Conservation (phyloP, 2,329 filamentous ascomycete genomes). For the Venturia oleaginea region DNA sequence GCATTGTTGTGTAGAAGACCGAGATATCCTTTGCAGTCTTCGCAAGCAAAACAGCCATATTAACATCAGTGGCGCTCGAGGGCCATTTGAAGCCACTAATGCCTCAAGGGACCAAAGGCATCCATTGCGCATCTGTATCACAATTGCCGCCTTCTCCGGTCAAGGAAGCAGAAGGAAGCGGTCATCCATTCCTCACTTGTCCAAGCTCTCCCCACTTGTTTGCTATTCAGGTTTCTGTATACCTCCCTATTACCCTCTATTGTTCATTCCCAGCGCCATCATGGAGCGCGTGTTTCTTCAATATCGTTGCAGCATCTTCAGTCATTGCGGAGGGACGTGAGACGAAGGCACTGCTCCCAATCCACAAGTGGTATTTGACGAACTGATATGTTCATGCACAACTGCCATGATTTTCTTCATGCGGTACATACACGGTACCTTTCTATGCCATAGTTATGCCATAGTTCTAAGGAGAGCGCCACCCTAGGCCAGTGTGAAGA, state of each 20-base stretch:
- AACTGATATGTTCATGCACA: conserved; percentile 51
- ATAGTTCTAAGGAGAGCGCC: conserved; percentile 52
- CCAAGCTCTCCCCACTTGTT: too few relatives aligned
- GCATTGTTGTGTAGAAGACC: conserved; percentile 57
- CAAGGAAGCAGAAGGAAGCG: conserved; percentile 18
- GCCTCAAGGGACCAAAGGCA: conserved; percentile 47
- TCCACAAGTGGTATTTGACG: conserved; percentile 49
- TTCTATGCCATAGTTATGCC: conserved; percentile 49
- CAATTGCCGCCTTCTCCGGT: conserved; percentile 19
- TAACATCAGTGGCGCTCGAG: conserved; percentile 55
- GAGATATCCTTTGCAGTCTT: conserved; percentile 47
- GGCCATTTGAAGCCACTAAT: conserved; percentile 67
- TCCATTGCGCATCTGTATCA: conserved; percentile 22
- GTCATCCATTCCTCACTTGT: too few relatives aligned
- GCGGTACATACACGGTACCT: conserved; percentile 52
- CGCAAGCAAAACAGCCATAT: conserved; percentile 57
- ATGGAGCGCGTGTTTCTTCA: too few relatives aligned
- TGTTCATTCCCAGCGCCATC: too few relatives aligned
- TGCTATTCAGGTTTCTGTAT: too few relatives aligned
- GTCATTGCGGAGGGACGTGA: conserved; percentile 42
- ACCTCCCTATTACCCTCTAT: too few relatives aligned
- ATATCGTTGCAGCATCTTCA: conserved; percentile 17
- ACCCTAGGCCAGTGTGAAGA: conserved; percentile 57
- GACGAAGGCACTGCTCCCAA: conserved; percentile 49
- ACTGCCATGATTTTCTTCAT: conserved; percentile 34